Percentiles rank a stretch among this genome's conserved stretches.
Conservation (phyloP, 2,329 filamentous ascomycete genomes). For the Cladophialophora immunda region DNA sequence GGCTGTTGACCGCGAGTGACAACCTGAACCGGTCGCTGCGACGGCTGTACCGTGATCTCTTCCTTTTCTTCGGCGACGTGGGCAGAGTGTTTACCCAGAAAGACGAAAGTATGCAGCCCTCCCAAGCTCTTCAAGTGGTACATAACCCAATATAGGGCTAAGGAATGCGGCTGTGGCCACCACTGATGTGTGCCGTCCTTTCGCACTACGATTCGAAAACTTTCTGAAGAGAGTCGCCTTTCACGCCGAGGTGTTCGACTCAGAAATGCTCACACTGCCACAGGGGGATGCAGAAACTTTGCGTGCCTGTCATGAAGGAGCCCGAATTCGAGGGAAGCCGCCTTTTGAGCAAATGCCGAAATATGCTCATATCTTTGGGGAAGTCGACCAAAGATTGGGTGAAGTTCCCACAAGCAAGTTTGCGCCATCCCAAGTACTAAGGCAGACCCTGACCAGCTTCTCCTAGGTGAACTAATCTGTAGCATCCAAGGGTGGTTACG, state of each 20-base stretch:
- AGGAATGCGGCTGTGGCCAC: neutral
- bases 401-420: neutral
- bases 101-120: neutral
- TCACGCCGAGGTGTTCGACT: neutral
- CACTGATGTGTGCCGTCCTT: neutral
- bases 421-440: neutral
- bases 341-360: neutral
- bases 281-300: neutral
- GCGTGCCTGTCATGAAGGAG: neutral
- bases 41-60: neutral
- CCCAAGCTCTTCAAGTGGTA: neutral
- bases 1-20: neutral
- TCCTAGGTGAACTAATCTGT: neutral
- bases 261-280: neutral
- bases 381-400: neutral
- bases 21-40: neutral
- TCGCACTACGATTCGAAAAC: neutral
- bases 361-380: neutral
- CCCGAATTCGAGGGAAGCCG: neutral
- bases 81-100: neutral
- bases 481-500: neutral
- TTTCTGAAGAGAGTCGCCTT: neutral
- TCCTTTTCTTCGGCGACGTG: neutral
- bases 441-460: neutral
- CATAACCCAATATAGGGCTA: neutral